phyloP scores from a whole-genome alignment of 2,329 filamentous ascomycete genomes.

The Ophidiomyces ophidiicola region DNA sequence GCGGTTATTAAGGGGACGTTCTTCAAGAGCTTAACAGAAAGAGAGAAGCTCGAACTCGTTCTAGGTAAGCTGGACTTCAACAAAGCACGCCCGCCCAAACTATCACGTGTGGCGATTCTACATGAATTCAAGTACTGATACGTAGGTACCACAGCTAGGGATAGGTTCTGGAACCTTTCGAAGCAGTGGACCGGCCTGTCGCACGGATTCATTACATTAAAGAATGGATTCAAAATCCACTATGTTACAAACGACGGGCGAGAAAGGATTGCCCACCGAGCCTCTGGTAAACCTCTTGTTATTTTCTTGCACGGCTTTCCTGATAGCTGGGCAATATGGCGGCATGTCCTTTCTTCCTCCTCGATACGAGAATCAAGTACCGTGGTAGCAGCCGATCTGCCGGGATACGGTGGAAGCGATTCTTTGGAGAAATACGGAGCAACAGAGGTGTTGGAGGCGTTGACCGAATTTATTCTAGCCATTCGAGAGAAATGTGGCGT shows the following conservation, averaged over 20 bases:
- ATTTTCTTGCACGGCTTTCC: slow-evolving; percentile 50
- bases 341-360: slow-evolving; percentile 35
- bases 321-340: slow-evolving; percentile 46
- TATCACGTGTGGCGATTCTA: neutral
- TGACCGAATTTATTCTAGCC: slow-evolving; percentile 42
- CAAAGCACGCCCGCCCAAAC: neutral
- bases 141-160: slow-evolving; percentile 31
- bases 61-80: slow-evolving; percentile 25
- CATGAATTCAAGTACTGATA: neutral
- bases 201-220: slow-evolving; percentile 42
- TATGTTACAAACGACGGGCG: slow-evolving; percentile 37
- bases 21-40: slow-evolving; percentile 29
- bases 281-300: slow-evolving; percentile 30
- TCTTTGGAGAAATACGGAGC: slow-evolving; percentile 39
- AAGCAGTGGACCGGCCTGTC: slow-evolving; percentile 35
- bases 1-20: slow-evolving; percentile 26
- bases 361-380: slow-evolving; percentile 30
- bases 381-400: slow-evolving; percentile 45
- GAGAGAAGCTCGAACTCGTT: slow-evolving; percentile 30
- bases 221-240: slow-evolving; percentile 42
- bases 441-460: slow-evolving; percentile 40
- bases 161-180: slow-evolving; percentile 44
- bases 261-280: slow-evolving; percentile 14
- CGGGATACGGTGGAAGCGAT: slow-evolving; percentile 48
- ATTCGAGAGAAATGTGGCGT: slow-evolving; percentile 39